These are phyloP conservation scores for Aspergillus pseudoterreus DNA, from an alignment of 2,329 filamentous ascomycete genomes.

Conservation along the genomic window DNA sequence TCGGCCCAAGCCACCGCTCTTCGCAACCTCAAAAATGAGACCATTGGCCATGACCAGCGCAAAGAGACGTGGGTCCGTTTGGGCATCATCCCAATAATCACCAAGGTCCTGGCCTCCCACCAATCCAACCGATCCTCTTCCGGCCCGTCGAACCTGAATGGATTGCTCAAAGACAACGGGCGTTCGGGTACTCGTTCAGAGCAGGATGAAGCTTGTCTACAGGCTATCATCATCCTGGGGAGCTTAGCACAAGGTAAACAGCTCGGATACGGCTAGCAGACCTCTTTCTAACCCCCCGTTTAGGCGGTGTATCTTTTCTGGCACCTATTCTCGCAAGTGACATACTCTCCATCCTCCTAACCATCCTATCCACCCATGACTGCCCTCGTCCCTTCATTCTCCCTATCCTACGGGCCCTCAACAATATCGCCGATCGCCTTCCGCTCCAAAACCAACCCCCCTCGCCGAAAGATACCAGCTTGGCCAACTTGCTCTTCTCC, in stretches of 20 bases:
- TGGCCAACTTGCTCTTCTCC: conserved; percentile 65
- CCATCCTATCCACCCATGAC: conserved; percentile 63
- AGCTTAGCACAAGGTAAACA: conserved; percentile 75
- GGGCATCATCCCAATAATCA: conserved; percentile 59
- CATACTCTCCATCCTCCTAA: conserved; percentile 66
- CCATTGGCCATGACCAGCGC: conserved; percentile 80
- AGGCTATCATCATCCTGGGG: conserved; percentile 79
- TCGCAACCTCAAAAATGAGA: conserved; percentile 77
- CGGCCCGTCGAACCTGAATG: conserved; percentile 26
- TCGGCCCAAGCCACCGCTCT: conserved; percentile 54
- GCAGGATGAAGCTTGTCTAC: conserved; percentile 66
- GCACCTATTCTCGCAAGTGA: conserved; percentile 66
- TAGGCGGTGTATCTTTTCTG: conserved; percentile 78
- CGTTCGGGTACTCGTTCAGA: conserved; percentile 47
- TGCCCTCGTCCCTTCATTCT: conserved; percentile 65
- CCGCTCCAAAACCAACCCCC: conserved; percentile 52
- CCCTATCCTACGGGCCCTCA: conserved; percentile 70
- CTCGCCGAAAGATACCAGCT: conserved; percentile 46
- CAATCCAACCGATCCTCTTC: conserved; percentile 34
- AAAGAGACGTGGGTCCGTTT: conserved; percentile 74
- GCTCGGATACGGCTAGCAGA: not conserved
- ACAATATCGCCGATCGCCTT: conserved; percentile 65
- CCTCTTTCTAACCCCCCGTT: conserved; percentile 16
- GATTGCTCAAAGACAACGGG: conserved; percentile 13
- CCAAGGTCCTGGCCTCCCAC: conserved; percentile 46